Percentiles rank a stretch among this genome's conserved stretches.
These are phyloP conservation scores for Arachnopeziza araneosa DNA, from an alignment of 2,329 filamentous ascomycete genomes.

Conservation along the genomic window DNA sequence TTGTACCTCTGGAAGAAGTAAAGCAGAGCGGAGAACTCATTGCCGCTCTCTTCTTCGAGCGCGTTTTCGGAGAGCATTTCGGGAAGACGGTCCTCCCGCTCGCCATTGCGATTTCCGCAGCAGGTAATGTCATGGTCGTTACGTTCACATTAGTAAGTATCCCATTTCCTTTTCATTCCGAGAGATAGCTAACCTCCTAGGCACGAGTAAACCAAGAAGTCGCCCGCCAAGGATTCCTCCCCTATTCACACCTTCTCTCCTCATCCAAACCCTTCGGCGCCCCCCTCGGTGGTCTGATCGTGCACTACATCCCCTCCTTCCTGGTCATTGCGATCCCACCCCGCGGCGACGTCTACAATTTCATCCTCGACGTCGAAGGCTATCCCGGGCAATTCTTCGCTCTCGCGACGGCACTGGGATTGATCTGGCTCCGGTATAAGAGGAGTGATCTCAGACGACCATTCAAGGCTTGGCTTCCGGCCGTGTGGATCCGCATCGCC, in stretches of 20 bases:
- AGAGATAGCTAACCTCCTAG: constrained; percentile 25
- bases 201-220: constrained; percentile 45
- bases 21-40: constrained; percentile 48
- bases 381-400: constrained; percentile 40
- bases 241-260: constrained; percentile 33
- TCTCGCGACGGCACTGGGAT: constrained; percentile 27
- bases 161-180: constrained; percentile 22
- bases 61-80: constrained; percentile 41
- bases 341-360: constrained; percentile 32
- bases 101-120: constrained; percentile 42
- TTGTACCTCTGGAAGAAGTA: constrained; percentile 51
- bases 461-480: constrained; percentile 28
- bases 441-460: constrained; percentile 36
- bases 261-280: constrained; percentile 20
- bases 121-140: constrained; percentile 44
- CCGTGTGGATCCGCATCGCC: constrained; percentile 25
- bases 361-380: constrained; percentile 36
- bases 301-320: constrained; percentile 58
- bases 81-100: constrained; percentile 39
- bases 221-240: constrained; percentile 43
- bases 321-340: constrained; percentile 49
- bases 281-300: constrained; percentile 38
- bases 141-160: constrained; percentile 49
- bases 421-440: constrained; percentile 47
- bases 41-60: constrained; percentile 52